phyloP scores from a whole-genome alignment of 805 yeast species.

The Wickerhamomyces bovis region DNA sequence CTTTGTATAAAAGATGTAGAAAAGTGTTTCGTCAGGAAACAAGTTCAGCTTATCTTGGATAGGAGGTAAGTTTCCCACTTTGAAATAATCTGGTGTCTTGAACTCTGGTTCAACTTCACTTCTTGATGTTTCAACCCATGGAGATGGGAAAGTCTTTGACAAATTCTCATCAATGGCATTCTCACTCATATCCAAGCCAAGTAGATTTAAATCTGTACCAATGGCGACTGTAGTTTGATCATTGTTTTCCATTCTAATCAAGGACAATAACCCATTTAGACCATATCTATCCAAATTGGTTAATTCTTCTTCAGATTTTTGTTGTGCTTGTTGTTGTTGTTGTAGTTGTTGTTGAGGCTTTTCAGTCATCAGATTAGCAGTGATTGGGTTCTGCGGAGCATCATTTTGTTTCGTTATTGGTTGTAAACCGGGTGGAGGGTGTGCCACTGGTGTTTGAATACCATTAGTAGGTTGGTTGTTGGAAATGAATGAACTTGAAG shows the following conservation, averaged over 20 bases:
- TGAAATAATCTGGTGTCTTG: constrained; percentile 46
- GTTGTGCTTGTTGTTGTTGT: not conserved
- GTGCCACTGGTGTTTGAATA: not conserved
- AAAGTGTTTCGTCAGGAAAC: constrained; percentile 86
- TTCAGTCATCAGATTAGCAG: not conserved
- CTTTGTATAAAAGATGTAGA: constrained; percentile 88
- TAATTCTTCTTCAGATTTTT: constrained; percentile 18
- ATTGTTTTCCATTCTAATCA: constrained; percentile 54
- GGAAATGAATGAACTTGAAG: constrained; percentile 3
- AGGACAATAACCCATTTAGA: constrained; percentile 52
- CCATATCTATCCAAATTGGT: constrained; percentile 60
- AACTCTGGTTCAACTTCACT: constrained; percentile 86
- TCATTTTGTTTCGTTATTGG: not conserved
- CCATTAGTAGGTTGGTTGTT: constrained; percentile 1
- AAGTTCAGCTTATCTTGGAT: constrained; percentile 42
- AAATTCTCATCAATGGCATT: constrained; percentile 33
- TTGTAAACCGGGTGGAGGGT: constrained; percentile 5
- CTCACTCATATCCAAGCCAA: constrained; percentile 56
- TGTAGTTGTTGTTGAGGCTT: not conserved
- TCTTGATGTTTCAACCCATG: constrained; percentile 91
- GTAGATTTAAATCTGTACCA: constrained; percentile 65
- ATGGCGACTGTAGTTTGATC: constrained; percentile 63
- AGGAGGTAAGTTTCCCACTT: constrained; percentile 7
- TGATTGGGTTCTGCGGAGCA: not conserved
- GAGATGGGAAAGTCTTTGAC: constrained; percentile 71